Evolutionary conservation across 2,329 filamentous ascomycete genomes (phyloP), one percentile per base, ranked within the genome.

Genomic region (Xylogone sp.): DNA sequence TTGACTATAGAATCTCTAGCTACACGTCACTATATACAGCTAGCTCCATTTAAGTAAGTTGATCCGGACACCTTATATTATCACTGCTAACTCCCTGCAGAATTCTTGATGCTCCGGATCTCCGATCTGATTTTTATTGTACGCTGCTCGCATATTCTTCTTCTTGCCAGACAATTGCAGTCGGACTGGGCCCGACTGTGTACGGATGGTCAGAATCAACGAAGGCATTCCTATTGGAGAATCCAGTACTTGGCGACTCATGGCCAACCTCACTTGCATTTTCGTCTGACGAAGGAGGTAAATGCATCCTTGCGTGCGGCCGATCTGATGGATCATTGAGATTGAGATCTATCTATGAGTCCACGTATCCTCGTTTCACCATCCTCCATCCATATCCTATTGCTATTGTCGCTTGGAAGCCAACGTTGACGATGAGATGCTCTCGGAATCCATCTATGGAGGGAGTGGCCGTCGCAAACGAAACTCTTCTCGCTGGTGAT

Each of bases 111-210:
- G 93, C 93, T 8, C 91, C 92, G 2, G 82, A 84, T 48, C 75
- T 97, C n/a, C 84, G 90, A 51, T 91, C 97, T 62, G 93, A 99
- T 68, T 99, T 92, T 67, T 99, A 99, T 67, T 97, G 91, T 70
- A 94, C 92, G 0, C 78, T 92, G 2, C 77, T 99, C 49, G 90
- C 94, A 9, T 97, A 96, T 68, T 96, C 87, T 0, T 69, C 79
- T 42, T 87, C 82, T 7, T 81, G 83, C 47, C 81, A 87, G 49
- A 88, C 86, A 13, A 78, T 99, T 16, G 93, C 90, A 18, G 89
- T 97, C 18, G 93, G 90, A 0, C 76, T 97, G 13, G 86, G 86
- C 0, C 83, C 86, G 49, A 76, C 84, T 31, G 80, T 99, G 3
- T 97, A 96, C 67, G 81, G 89, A 4, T 99, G 93, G 94, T 93